A percentile compares a stretch with the other conserved stretches of the same genome.
phyloP scores from a whole-genome alignment of 495 filamentous ascomycete species.

The Neurospora cerealis region DNA sequence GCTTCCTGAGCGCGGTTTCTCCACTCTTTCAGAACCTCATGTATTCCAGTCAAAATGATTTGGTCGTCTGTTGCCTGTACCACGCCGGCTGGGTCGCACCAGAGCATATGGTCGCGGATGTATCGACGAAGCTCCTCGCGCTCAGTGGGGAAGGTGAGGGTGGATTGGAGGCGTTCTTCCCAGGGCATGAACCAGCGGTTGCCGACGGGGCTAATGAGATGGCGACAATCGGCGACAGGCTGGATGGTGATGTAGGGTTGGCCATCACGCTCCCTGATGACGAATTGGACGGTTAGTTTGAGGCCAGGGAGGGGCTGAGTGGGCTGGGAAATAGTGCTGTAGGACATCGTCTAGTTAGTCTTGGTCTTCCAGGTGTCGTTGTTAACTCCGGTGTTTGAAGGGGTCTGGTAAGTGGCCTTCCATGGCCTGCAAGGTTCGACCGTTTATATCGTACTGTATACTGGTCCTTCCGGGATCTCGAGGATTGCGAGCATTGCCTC shows the following conservation, averaged over 20 bases:
- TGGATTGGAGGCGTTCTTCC: neutral
- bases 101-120: neutral
- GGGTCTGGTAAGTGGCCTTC: neutral
- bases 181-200: neutral
- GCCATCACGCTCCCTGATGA: neutral
- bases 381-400: neutral
- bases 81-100: neutral
- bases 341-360: neutral
- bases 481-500: neutral
- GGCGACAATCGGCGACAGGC: neutral
- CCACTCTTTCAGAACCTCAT: neutral
- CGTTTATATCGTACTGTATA: neutral
- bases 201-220: neutral
- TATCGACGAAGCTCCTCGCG: neutral
- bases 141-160: neutral
- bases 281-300: neutral
- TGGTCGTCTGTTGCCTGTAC: neutral
- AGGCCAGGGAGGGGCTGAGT: neutral
- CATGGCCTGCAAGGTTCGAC: neutral
- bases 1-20: neutral
- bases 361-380: neutral
- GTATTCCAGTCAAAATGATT: neutral
- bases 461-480: neutral
- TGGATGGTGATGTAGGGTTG: neutral
- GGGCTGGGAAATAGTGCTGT: neutral